These are phyloP conservation scores for Epipyxis sp. DNA, from an alignment of 108 stramenopile species.

Conservation along the genomic window DNA sequence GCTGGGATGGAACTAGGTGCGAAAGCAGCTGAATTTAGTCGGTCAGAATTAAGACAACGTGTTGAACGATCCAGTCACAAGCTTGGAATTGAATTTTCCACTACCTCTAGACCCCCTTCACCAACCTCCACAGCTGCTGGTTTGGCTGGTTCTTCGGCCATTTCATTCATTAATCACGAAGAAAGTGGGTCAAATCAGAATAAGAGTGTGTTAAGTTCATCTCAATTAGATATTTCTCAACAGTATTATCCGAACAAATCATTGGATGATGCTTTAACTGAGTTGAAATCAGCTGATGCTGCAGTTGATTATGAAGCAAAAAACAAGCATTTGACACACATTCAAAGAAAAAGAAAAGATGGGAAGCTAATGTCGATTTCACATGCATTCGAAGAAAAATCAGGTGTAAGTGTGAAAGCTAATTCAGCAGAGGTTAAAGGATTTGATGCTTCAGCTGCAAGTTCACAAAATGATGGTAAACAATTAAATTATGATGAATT, in stretches of 20 bases:
- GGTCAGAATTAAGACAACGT: constrained; percentile 1
- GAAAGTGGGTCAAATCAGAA: neutral
- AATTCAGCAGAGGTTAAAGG: neutral
- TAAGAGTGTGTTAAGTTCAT: neutral
- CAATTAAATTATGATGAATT: neutral
- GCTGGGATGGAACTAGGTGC: constrained; percentile 23
- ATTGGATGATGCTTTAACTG: neutral
- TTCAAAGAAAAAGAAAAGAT: neutral
- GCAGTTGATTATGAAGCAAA: constrained; percentile 12
- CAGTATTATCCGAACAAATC: too few species aligned
- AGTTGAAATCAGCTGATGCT: neutral
- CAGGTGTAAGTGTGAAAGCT: neutral
- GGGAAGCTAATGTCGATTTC: neutral
- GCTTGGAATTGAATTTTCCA: constrained; percentile 22
- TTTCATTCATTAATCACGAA: neutral
- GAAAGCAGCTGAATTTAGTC: constrained; percentile 16
- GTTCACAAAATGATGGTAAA: neutral
- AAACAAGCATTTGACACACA: neutral
- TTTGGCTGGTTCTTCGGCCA: neutral
- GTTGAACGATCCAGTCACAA: neutral
- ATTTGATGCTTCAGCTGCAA: too few species aligned
- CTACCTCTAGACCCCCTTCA: neutral
- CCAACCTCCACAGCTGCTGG: neutral
- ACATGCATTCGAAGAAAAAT: neutral
- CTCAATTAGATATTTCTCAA: too few species aligned